Conservation (phyloP, 164 flowering plant species). For the Stephania cephalantha region DNA sequence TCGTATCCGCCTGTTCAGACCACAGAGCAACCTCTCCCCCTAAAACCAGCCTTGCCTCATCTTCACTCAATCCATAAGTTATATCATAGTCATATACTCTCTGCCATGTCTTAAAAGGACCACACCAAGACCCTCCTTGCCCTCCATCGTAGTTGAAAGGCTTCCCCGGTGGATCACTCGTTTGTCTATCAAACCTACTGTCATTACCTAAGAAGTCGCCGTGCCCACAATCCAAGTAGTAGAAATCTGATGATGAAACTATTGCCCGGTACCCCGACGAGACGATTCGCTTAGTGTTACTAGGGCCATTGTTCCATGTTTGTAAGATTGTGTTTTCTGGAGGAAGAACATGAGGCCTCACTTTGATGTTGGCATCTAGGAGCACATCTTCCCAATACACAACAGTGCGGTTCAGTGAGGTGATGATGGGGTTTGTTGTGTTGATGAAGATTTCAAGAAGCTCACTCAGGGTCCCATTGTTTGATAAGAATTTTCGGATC, state of each 20-base stretch:
- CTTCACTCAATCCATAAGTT: conserved; percentile 52
- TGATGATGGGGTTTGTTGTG: conserved; percentile 57
- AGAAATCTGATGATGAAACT: conserved; percentile 75
- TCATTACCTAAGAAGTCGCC: conserved; percentile 74
- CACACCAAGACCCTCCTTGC: conserved; percentile 90
- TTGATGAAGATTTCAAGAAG: conserved; percentile 63
- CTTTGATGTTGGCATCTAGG: conserved; percentile 41
- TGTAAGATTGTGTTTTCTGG: conserved; percentile 54
- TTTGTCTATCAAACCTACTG: conserved; percentile 42
- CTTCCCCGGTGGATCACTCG: conserved; percentile 12
- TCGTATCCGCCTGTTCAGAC: conserved; percentile 89
- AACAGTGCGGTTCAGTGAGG: conserved; percentile 52
- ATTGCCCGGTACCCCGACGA: conserved; percentile 69
- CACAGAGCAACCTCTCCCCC: conserved; percentile 96
- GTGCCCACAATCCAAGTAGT: conserved; percentile 91
- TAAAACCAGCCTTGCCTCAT: conserved; percentile 56
- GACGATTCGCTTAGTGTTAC: conserved; percentile 62
- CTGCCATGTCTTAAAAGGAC: conserved; percentile 93
- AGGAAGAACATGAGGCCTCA: conserved; percentile 41
- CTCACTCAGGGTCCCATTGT: conserved; percentile 57
- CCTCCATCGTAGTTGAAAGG: conserved; percentile 25
- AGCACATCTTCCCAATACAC: conserved; percentile 92
- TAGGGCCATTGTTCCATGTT: conserved; percentile 81
- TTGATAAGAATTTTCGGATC: conserved; percentile 42
- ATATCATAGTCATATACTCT: conserved; percentile 78